Percentiles rank a stretch among this genome's conserved stretches.
Conservation (phyloP, 2,329 filamentous ascomycete species). For the Alternaria tenuissima region DNA sequence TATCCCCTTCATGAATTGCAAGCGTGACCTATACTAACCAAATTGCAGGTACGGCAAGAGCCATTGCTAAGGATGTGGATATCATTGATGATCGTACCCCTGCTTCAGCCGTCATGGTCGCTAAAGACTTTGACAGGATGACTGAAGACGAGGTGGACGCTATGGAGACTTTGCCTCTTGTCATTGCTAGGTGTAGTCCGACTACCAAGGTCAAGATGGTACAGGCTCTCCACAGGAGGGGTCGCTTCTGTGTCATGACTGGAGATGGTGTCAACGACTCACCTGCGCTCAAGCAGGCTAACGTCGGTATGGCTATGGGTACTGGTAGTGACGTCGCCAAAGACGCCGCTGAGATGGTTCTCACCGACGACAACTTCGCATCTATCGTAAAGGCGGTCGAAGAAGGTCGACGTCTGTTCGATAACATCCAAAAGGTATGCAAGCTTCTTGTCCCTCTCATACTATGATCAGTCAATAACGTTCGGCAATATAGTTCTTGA, state of each 20-base stretch:
- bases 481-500: slow-evolving; percentile 47
- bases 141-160: slow-evolving; percentile 54
- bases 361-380: slow-evolving; percentile 54
- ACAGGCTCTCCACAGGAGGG: slow-evolving; percentile 50
- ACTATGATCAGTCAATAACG: background rate
- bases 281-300: slow-evolving; percentile 51
- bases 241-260: slow-evolving; percentile 55
- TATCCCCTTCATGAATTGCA: background rate
- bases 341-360: slow-evolving; percentile 52
- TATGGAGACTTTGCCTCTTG: slow-evolving; percentile 53
- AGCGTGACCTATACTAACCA: background rate
- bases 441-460: background rate
- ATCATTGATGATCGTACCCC: slow-evolving; percentile 47
- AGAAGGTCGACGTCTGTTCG: slow-evolving; percentile 52
- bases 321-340: slow-evolving; percentile 53
- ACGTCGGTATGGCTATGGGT: slow-evolving; percentile 55
- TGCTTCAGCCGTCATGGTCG: slow-evolving; percentile 51
- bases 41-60: slow-evolving; percentile 48
- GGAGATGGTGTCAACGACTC: slow-evolving; percentile 55
- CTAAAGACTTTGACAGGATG: slow-evolving; percentile 56
- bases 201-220: slow-evolving; percentile 60
- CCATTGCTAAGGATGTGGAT: slow-evolving; percentile 58
- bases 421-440: slow-evolving; percentile 52
- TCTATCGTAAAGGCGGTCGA: slow-evolving; percentile 54
- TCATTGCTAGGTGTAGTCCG: slow-evolving; percentile 57